Evolutionary conservation across 305 asterid species (phyloP), one percentile per base, ranked within the genome.

Genomic region (Solanum chacoense): DNA sequence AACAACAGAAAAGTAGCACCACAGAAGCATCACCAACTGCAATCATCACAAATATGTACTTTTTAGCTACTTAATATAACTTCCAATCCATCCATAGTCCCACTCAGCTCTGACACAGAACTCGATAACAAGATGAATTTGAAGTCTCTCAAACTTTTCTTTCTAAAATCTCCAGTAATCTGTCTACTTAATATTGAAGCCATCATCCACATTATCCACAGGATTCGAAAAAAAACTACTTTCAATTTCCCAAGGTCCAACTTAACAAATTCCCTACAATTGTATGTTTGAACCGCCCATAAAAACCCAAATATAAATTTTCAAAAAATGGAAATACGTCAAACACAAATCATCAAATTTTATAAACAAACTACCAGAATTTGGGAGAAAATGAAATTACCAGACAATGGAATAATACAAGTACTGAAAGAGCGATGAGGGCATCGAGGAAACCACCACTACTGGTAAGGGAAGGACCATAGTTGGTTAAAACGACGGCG

Each of bases 1-100:
- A 32, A 97, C 98, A 91, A 95, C 98, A 5, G 99, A 95, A 91
- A 97, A 97, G 90, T 97, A 97, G 92, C 99, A 94, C 99, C 99
- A 97, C 63, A 97, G 91, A 88, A 97, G 94, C 99, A 97, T 94
- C 92, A 91, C 95, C 93, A 97, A 91, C 99, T 97, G 96, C 96
- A 93, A 65, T n/a, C 29, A 87, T 76, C 45, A 80, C 85, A 87
- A 75, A 28, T 36, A 76, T 45, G 16, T 50, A 35, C 76, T 76
- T 87, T 55, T 50, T 75, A 87, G 85, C 85, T 13, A 87, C 81
- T 37, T 32, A 31, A 7, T 11, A 35, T 28, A 65, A 35, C 24
- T 36, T 67, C 34, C 36, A 32, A 28, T 50, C n/a, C 63, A 38
- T 69, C 63, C 69, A 37, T 24, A 35, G 55, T 73, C 14, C 20